phyloP scores from a whole-genome alignment of 2,329 filamentous ascomycete genomes.

The Scedosporium apiospermum region DNA sequence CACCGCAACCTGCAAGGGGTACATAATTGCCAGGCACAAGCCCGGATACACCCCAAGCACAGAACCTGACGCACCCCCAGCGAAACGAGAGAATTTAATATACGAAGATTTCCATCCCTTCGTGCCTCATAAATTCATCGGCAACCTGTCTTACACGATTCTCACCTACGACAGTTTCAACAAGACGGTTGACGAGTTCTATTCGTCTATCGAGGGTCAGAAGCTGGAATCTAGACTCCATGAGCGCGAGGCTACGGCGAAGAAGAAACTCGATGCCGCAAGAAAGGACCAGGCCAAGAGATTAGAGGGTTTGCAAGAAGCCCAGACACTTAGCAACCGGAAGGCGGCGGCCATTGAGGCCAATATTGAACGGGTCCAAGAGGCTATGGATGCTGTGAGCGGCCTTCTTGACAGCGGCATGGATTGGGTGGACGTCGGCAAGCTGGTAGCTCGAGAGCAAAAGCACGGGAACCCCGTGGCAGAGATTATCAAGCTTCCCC shows the following conservation, averaged over 20 bases:
- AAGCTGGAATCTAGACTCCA: conserved; percentile 75
- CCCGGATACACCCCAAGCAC: conserved; percentile 7
- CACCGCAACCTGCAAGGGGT: conserved; percentile 61
- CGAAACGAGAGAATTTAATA: conserved; percentile 42
- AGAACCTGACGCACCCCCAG: conserved; percentile 1
- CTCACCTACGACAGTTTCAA: conserved; percentile 81
- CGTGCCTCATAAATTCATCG: conserved; percentile 67
- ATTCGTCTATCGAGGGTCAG: conserved; percentile 91
- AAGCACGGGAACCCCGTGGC: conserved; percentile 74
- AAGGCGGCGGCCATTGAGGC: conserved; percentile 88
- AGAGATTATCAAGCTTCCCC: conserved; percentile 71
- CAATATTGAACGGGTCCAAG: conserved; percentile 83
- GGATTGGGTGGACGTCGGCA: conserved; percentile 92
- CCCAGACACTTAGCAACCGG: conserved; percentile 71
- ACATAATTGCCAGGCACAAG: conserved; percentile 70
- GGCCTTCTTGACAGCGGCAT: conserved; percentile 87
- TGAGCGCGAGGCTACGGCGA: conserved; percentile 73
- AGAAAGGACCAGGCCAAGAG: conserved; percentile 75
- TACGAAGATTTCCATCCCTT: conserved; percentile 98
- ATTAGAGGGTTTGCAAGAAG: conserved; percentile 72
- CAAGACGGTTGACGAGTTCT: conserved; percentile 91
- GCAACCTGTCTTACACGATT: conserved; percentile 55
- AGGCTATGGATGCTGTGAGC: conserved; percentile 87
- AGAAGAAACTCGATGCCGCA: conserved; percentile 77
- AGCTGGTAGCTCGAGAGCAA: conserved; percentile 81